Conservation (phyloP, 225 moss, liverwort and hornwort genomes). For the Pleurozium schreberi region DNA sequence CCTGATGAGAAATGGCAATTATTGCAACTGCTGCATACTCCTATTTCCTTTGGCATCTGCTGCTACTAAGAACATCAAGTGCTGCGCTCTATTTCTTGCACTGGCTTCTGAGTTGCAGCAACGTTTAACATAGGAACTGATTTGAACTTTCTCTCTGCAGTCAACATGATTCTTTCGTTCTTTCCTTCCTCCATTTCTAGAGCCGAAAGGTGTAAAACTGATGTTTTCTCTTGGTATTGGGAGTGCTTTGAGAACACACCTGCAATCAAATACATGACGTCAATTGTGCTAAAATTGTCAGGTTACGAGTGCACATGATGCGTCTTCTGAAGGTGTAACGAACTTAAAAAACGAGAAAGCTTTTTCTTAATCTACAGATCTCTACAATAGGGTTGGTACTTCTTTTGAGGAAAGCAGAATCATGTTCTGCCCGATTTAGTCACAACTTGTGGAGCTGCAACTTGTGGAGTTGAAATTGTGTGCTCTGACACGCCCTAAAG, state of each 20-base stretch:
- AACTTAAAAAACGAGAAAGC: not conserved
- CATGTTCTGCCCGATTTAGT: not conserved
- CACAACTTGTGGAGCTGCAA: not conserved
- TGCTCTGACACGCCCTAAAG: not conserved
- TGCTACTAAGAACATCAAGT: not conserved
- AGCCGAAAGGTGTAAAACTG: not conserved
- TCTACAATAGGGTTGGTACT: too few species aligned
- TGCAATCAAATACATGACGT: not conserved
- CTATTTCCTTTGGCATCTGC: not conserved
- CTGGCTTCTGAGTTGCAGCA: not conserved
- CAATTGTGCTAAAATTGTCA: not conserved
- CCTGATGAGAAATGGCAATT: not conserved
- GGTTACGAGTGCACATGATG: not conserved
- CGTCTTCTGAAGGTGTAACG: not conserved
- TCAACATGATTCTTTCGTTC: too few species aligned
- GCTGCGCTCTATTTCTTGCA: not conserved
- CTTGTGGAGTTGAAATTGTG: not conserved
- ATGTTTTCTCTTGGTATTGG: not conserved
- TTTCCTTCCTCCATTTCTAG: not conserved
- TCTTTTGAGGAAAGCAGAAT: not conserved
- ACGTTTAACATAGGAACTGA: too few species aligned
- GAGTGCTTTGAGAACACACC: not conserved
- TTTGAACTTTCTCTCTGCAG: not conserved
- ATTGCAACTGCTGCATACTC: not conserved
- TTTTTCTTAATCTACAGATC: not conserved